Percentiles rank a stretch among this genome's conserved stretches.
phyloP scores from a whole-genome alignment of 345 rosid species.

The Acer saccharum region DNA sequence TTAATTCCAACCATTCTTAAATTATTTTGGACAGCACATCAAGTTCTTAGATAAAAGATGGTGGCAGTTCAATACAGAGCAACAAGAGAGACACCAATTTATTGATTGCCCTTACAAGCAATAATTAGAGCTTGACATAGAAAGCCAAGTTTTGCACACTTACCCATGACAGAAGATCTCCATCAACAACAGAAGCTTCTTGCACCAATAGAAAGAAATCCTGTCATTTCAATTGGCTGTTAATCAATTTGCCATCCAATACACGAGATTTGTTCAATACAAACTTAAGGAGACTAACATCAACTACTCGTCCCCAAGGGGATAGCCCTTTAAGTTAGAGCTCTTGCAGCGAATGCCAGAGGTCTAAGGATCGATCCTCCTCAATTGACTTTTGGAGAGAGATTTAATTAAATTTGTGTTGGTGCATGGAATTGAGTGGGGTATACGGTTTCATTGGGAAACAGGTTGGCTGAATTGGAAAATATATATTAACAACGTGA shows the following conservation, averaged over 20 bases:
- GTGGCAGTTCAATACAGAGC: not conserved
- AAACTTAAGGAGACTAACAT: not conserved
- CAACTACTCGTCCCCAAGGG: too few relatives aligned
- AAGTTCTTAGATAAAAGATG: not conserved
- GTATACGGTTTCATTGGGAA: not conserved
- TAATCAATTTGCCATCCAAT: conserved; percentile 3
- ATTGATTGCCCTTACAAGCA: not conserved
- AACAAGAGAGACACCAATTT: not conserved
- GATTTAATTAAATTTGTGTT: too few relatives aligned
- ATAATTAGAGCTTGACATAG: not conserved
- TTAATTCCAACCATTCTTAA: not conserved
- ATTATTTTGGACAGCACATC: not conserved
- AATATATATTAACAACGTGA: not conserved
- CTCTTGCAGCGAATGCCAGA: too few relatives aligned
- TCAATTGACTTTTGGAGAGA: too few relatives aligned
- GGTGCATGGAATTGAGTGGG: too few relatives aligned
- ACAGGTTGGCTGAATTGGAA: conserved; percentile 3
- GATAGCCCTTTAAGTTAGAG: too few relatives aligned
- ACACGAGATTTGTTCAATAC: not conserved
- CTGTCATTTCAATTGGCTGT: conserved; percentile 41
- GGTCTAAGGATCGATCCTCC: too few relatives aligned
- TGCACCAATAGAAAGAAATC: conserved; percentile 74
- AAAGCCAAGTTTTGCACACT: conserved; percentile 27
- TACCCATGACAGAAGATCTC: conserved; percentile 89
- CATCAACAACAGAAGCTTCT: conserved; percentile 76